Evolutionary conservation across 306 rosid genomes (phyloP).

Genomic region (Carpinus viminea): DNA sequence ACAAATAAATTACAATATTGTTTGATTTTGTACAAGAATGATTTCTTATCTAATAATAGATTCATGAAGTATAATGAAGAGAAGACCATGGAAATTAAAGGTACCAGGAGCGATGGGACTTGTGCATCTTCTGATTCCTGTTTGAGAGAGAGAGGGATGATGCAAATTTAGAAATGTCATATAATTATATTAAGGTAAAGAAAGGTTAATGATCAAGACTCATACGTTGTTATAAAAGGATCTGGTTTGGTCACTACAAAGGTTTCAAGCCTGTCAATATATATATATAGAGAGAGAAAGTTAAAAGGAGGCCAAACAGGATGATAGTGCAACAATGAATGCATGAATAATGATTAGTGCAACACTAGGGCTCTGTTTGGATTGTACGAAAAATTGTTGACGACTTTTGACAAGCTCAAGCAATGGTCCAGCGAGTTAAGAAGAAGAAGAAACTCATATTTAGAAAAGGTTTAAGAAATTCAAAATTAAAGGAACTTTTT

Average conservation of each 20-base stretch:
- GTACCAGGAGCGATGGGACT: constrained; percentile 38
- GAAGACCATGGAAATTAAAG: background rate
- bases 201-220: constrained; percentile 14
- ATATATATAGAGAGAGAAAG: background rate
- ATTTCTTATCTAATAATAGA: background rate
- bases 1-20: no score
- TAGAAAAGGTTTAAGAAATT: no score
- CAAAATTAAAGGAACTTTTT: no score
- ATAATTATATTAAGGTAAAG: background rate
- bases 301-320: background rate
- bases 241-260: constrained; percentile 40
- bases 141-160: constrained; percentile 3
- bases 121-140: constrained; percentile 29
- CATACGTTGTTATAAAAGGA: constrained; percentile 43
- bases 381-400: no score
- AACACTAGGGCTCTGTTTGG: no score
- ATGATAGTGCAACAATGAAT: background rate
- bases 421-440: no score
- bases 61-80: constrained; percentile 12
- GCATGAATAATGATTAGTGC: background rate
- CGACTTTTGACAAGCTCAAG: no score
- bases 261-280: constrained; percentile 34
- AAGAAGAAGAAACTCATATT: no score
- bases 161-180: background rate
- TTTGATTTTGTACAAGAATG: background rate